A percentile compares a stretch with the other conserved stretches of the same genome.
Conservation (phyloP, 148 eudicot species). For the Rhododendron vialii region DNA sequence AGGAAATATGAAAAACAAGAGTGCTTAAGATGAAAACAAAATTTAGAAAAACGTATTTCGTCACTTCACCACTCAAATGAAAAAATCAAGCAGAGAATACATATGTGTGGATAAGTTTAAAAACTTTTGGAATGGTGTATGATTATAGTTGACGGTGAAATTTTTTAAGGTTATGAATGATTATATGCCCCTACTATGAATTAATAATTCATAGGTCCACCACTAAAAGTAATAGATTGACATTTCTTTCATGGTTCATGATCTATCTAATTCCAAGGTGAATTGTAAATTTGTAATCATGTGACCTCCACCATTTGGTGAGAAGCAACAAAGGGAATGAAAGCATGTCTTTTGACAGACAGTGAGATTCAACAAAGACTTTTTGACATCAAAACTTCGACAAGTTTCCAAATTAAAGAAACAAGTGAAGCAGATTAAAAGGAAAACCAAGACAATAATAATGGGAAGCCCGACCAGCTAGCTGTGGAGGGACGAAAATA, state of each 20-base stretch:
- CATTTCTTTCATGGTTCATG: neutral
- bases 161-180: no score
- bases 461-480: neutral
- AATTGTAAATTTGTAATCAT: neutral
- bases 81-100: no score
- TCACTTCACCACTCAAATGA: no score
- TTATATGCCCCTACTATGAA: no score
- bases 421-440: neutral
- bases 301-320: neutral
- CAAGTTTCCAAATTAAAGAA: neutral
- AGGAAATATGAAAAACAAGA: no score
- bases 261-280: neutral
- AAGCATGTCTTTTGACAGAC: neutral
- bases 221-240: neutral
- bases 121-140: no score
- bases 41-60: no score
- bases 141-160: no score
- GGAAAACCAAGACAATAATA: neutral
- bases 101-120: no score
- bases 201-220: no score
- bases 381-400: neutral
- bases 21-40: no score
- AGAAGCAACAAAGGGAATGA: neutral
- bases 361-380: neutral
- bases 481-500: neutral